phyloP scores from a whole-genome alignment of 257 asterid species.

The Solanum pennellii region DNA sequence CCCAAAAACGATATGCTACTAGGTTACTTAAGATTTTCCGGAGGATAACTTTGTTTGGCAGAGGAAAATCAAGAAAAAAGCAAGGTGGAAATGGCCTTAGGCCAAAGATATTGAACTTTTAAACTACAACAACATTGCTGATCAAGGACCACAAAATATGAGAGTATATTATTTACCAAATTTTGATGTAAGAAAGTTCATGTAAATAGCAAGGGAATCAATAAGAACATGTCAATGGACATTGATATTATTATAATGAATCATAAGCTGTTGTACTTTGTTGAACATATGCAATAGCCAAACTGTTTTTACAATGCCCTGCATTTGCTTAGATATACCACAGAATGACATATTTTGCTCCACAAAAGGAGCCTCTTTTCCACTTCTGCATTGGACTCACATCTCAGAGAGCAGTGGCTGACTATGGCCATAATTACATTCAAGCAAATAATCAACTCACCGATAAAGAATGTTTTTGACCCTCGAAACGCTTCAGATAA shows the following conservation, averaged over 20 bases:
- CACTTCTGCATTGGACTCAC: not conserved
- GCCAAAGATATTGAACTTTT: conserved; percentile 5
- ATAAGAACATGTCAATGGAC: not conserved
- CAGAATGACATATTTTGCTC: not conserved
- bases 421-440: not conserved
- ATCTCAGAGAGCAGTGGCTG: not conserved
- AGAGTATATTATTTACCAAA: not conserved
- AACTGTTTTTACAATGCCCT: not conserved
- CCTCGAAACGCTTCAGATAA: not conserved
- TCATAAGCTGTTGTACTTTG: not conserved
- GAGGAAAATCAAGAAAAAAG: conserved; percentile 38
- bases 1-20: conserved; percentile 40
- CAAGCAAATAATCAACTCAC: not conserved
- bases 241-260: not conserved
- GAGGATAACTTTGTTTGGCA: conserved; percentile 36
- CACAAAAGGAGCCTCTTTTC: not conserved
- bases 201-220: not conserved
- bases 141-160: not conserved
- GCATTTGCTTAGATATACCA: not conserved
- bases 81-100: not conserved
- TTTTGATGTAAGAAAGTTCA: not conserved
- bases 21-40: conserved; percentile 35
- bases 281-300: not conserved
- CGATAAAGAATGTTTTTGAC: not conserved
- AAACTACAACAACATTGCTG: not conserved